phyloP scores from a whole-genome alignment of 495 filamentous ascomycete species.

The Daldinia childiae region DNA sequence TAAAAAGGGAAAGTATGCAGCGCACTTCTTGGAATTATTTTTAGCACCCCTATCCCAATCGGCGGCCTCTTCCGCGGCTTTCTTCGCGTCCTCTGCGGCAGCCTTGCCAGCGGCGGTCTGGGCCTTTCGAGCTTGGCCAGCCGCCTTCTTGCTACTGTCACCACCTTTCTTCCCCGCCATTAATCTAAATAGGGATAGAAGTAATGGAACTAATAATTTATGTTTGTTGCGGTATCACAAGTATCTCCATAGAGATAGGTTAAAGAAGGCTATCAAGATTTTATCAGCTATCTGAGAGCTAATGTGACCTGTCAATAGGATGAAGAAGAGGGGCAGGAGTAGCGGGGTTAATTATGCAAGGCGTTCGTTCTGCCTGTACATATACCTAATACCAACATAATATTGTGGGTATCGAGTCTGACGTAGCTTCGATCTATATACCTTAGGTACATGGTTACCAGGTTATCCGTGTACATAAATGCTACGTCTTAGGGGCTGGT shows the following conservation, averaged over 20 bases:
- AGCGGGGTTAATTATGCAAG: conserved; percentile 11
- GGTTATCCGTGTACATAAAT: too few relatives aligned
- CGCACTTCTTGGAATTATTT: conserved; percentile 83
- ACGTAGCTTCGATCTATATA: too few relatives aligned
- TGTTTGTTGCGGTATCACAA: not conserved
- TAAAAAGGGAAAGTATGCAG: conserved; percentile 24
- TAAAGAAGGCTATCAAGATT: not conserved
- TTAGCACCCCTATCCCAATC: conserved; percentile 91
- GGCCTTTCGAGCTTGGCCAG: conserved; percentile 92
- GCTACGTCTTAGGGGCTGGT: too few relatives aligned
- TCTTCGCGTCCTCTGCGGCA: conserved; percentile 73
- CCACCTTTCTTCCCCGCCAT: conserved; percentile 74
- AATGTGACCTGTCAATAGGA: not conserved
- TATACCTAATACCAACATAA: not conserved
- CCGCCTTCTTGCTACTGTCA: conserved; percentile 88
- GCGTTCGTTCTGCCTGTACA: not conserved
- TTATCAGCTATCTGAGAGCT: too few relatives aligned
- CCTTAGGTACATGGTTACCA: too few relatives aligned
- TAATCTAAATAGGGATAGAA: conserved; percentile 6
- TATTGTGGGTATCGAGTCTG: too few relatives aligned
- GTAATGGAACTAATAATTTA: not conserved
- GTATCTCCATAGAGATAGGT: not conserved
- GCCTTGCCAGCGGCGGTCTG: conserved; percentile 82
- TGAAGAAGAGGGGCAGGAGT: conserved; percentile 9
- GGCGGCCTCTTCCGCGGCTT: conserved; percentile 71